Percentiles rank a stretch among this genome's conserved stretches.
These are phyloP conservation scores for Cytospora chrysosperma DNA, from an alignment of 2,329 filamentous ascomycete genomes.

Conservation along the genomic window DNA sequence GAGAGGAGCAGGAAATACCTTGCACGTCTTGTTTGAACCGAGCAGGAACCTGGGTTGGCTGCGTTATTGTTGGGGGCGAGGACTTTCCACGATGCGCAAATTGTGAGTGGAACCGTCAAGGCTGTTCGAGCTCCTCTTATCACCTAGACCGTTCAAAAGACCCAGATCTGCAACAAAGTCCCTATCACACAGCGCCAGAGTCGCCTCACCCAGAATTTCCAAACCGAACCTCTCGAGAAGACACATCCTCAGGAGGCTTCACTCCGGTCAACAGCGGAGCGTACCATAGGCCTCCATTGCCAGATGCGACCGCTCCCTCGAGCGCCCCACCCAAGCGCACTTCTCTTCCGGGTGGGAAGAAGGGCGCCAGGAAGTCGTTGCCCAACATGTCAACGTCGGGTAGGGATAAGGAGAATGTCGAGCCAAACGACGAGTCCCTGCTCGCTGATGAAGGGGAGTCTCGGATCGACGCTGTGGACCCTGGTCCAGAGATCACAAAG, in stretches of 20 bases:
- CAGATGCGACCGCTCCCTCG: neutral
- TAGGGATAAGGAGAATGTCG: constrained; percentile 17
- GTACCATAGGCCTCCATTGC: neutral
- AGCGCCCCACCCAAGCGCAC: constrained; percentile 18
- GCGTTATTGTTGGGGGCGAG: constrained; percentile 42
- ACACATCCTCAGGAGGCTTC: constrained; percentile 25
- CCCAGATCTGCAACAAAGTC: constrained; percentile 1
- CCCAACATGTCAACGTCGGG: constrained; percentile 17
- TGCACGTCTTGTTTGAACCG: constrained; percentile 44
- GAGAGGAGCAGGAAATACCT: constrained; percentile 39
- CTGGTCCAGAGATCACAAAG: constrained; percentile 43
- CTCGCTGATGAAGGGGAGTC: constrained; percentile 14
- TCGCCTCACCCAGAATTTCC: constrained; percentile 11
- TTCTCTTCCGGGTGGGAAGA: constrained; percentile 18
- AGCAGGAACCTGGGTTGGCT: constrained; percentile 45
- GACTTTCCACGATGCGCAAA: constrained; percentile 50
- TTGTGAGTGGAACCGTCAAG: constrained; percentile 48
- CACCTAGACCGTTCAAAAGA: constrained; percentile 19
- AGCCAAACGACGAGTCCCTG: constrained; percentile 12
- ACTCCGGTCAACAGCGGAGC: constrained; percentile 27
- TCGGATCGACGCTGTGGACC: constrained; percentile 14
- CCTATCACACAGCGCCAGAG: neutral
- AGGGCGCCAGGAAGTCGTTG: constrained; percentile 18
- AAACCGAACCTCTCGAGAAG: constrained; percentile 12
- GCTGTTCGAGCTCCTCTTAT: constrained; percentile 23